A percentile compares a stretch with the other conserved stretches of the same genome.
Evolutionary conservation across 1,139 yeast genomes (phyloP).

Genomic region (Keqinozyma sinolaborantium): DNA sequence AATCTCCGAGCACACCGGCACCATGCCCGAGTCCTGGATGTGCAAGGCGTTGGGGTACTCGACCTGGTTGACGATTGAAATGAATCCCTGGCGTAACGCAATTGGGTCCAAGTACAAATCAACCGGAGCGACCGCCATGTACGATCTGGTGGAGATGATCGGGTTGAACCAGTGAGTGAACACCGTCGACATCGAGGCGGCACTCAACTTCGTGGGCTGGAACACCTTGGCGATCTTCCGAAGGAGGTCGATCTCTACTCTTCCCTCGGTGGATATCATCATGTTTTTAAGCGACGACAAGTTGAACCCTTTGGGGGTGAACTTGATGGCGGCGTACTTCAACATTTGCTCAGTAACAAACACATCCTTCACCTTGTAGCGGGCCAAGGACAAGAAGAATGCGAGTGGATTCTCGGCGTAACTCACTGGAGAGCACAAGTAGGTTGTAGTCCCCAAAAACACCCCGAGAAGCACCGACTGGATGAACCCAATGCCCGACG

Average conservation of each 20-base stretch:
- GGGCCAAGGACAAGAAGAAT: slow-evolving; percentile 68
- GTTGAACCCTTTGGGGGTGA: slow-evolving; percentile 64
- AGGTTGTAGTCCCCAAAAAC: slow-evolving; percentile 83
- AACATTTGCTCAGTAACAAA: slow-evolving; percentile 85
- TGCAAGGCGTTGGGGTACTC: slow-evolving; percentile 67
- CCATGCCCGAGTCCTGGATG: slow-evolving; percentile 93
- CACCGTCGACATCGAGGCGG: slow-evolving; percentile 71
- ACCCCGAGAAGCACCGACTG: slow-evolving; percentile 81
- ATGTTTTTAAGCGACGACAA: slow-evolving; percentile 70
- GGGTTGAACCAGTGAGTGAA: slow-evolving; percentile 83
- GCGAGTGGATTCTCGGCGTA: slow-evolving; percentile 73
- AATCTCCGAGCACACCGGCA: slow-evolving; percentile 89
- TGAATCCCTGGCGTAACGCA: slow-evolving; percentile 83
- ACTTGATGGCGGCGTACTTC: slow-evolving; percentile 62
- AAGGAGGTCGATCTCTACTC: slow-evolving; percentile 66
- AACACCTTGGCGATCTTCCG: slow-evolving; percentile 62
- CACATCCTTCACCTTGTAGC: slow-evolving; percentile 81
- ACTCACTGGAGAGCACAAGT: slow-evolving; percentile 73
- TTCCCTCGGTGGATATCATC: slow-evolving; percentile 75
- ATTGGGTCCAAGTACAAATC: slow-evolving; percentile 84
- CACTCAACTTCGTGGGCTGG: slow-evolving; percentile 60
- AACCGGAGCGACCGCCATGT: slow-evolving; percentile 85
- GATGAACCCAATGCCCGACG: slow-evolving; percentile 82
- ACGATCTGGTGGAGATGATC: slow-evolving; percentile 79
- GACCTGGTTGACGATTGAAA: slow-evolving; percentile 74